A percentile compares a stretch with the other conserved stretches of the same genome.
Evolutionary conservation across 1,139 yeast species (phyloP).

Genomic region (Kurtzmaniella natalensis): DNA sequence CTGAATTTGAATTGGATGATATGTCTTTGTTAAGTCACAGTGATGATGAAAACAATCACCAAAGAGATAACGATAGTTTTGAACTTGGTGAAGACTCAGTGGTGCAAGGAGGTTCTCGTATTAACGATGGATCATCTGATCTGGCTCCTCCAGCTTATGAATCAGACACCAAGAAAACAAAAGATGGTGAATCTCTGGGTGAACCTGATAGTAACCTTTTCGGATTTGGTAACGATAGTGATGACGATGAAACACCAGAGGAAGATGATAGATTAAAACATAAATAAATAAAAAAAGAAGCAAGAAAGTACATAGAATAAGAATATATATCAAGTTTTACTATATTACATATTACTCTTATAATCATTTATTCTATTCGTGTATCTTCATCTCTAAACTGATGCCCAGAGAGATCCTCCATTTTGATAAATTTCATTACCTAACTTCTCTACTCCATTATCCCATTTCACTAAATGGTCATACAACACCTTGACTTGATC

Average conservation of each 20-base stretch:
- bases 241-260: constrained; percentile 21
- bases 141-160: constrained; percentile 26
- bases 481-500: constrained; percentile 77
- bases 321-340: not conserved
- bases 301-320: not conserved
- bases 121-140: constrained; percentile 5
- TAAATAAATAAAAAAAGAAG: not conserved
- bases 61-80: constrained; percentile 29
- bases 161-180: constrained; percentile 11
- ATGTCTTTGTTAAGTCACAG: constrained; percentile 55
- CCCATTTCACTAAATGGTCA: constrained; percentile 74
- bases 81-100: constrained; percentile 25
- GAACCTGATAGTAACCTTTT: constrained; percentile 25
- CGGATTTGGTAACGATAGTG: constrained; percentile 31
- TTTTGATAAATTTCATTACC: constrained; percentile 40
- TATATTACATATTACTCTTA: not conserved
- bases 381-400: constrained; percentile 1
- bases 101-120: constrained; percentile 3
- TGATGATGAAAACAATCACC: constrained; percentile 31
- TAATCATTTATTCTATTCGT: not conserved
- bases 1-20: constrained; percentile 74
- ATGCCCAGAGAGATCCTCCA: constrained; percentile 41
- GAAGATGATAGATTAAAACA: constrained; percentile 28
- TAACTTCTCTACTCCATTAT: constrained; percentile 61
- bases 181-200: constrained; percentile 9